These are phyloP conservation scores for Datura wrightii DNA, from an alignment of 257 asterid species.

Conservation along the genomic window DNA sequence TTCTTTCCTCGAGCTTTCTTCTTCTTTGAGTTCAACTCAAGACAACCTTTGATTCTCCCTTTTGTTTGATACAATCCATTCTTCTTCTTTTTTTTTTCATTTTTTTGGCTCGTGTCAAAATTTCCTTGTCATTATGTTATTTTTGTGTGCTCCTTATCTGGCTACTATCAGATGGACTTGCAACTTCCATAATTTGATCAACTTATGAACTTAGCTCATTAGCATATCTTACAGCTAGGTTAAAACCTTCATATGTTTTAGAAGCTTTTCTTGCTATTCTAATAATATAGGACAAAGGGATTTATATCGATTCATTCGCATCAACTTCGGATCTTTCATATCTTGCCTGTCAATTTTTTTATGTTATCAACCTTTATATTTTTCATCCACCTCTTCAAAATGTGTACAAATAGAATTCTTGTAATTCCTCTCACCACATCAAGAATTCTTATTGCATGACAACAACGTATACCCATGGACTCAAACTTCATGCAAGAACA, in stretches of 20 bases:
- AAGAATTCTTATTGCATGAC: not conserved
- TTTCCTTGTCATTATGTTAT: not conserved
- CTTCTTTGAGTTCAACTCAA: not conserved
- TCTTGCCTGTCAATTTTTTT: too few relatives aligned
- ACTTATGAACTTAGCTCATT: not conserved
- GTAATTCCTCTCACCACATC: not conserved
- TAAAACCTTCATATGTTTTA: not conserved
- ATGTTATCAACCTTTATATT: not conserved
- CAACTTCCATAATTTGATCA: not conserved
- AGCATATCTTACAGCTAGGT: too few relatives aligned
- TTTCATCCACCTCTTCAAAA: not conserved
- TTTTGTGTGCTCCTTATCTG: not conserved
- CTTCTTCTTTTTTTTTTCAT: not conserved
- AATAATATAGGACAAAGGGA: not conserved
- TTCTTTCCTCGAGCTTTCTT: not conserved
- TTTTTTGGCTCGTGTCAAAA: not conserved
- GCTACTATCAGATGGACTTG: not conserved
- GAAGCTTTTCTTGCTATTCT: not conserved
- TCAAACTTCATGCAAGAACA: too few relatives aligned
- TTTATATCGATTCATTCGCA: not conserved
- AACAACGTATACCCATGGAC: not conserved
- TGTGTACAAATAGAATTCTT: too few relatives aligned
- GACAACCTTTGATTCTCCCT: not conserved
- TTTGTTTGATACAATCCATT: not conserved
- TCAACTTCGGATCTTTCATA: not conserved